Evolutionary conservation across 345 rosid genomes (phyloP), one percentile per base, ranked within the genome.

Genomic region (Limnanthes douglasii): DNA sequence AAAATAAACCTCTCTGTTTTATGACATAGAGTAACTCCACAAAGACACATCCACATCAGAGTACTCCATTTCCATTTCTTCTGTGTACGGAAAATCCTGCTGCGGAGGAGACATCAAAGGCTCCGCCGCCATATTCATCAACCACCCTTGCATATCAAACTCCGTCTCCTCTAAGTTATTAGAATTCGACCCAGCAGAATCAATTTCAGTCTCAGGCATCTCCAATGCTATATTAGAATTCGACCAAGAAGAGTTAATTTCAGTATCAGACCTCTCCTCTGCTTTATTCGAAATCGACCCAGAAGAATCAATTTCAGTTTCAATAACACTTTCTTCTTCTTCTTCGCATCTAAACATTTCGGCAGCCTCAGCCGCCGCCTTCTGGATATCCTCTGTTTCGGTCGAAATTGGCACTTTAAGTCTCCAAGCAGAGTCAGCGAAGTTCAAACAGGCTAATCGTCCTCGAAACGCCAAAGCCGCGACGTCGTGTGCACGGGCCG

Each of bases 401-500:
- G 31, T 15, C 0, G 97, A 73, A 2, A 59, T 73, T 7, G 93
- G 97, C 0, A 69, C 41, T 0, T 86, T 79, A 11, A 82, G 76
- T 31, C 72, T 27, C 83, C 83, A 88, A 0, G 68, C 61, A 0
- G 97, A 88, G 59, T 88, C 97, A 0, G 95, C 95, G 11, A 78
- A 88, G 61, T 88, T 88, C 25, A 88, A 63, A 54, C 95, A 88
- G 9, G 86, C 81, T 4, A 65, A 54, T n/a, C 75, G 53, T 0
- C 95, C 97, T 56, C 82, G 67, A 24, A 86, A 41, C 0, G 95
- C 74, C 0, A 82, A 40, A 5, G 74, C 90, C 1, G 97, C 95
- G 49, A 88, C 95, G 34, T 82, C 93, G 22, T 82, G 95, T 0
- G 97, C 95, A 18, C 97, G 62, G 11, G 95, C 97, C 0, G 95